phyloP scores from a whole-genome alignment of 441 rosid species.

The Euphorbia celastroides region DNA sequence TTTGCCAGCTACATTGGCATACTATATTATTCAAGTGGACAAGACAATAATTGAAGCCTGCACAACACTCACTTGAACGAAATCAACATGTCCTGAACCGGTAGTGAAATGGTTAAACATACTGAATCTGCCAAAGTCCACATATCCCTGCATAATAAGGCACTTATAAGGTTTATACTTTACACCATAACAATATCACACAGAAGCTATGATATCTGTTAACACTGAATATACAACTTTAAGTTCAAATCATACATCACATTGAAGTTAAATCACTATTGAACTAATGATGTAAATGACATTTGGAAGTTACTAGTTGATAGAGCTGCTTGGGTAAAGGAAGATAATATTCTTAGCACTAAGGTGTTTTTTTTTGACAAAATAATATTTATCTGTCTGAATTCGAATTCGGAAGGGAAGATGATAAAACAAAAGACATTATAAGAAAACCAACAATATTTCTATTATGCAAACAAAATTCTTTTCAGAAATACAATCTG shows the following conservation, averaged over 20 bases:
- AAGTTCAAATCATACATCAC: not conserved
- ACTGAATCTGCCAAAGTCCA: constrained; percentile 72
- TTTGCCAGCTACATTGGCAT: not conserved
- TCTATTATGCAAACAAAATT: not conserved
- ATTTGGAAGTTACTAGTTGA: not conserved
- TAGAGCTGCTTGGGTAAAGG: not conserved
- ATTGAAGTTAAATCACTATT: too few species aligned
- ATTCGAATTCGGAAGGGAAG: not conserved
- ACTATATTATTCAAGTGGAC: not conserved
- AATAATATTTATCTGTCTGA: not conserved
- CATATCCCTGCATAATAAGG: constrained; percentile 65
- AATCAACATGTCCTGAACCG: constrained; percentile 53
- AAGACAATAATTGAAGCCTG: constrained; percentile 8
- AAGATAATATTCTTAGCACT: not conserved
- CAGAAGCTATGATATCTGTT: not conserved
- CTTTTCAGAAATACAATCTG: not conserved
- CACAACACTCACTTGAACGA: constrained; percentile 58
- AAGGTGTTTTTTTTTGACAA: not conserved
- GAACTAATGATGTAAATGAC: not conserved
- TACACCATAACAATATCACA: constrained; percentile 1
- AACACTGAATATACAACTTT: not conserved
- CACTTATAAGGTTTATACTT: not conserved
- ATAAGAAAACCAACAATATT: not conserved
- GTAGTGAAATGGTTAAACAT: constrained; percentile 54
- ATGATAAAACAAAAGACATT: not conserved